Conservation (phyloP, 2,329 filamentous ascomycete genomes). For the Pseudogymnoascus sp. region DNA sequence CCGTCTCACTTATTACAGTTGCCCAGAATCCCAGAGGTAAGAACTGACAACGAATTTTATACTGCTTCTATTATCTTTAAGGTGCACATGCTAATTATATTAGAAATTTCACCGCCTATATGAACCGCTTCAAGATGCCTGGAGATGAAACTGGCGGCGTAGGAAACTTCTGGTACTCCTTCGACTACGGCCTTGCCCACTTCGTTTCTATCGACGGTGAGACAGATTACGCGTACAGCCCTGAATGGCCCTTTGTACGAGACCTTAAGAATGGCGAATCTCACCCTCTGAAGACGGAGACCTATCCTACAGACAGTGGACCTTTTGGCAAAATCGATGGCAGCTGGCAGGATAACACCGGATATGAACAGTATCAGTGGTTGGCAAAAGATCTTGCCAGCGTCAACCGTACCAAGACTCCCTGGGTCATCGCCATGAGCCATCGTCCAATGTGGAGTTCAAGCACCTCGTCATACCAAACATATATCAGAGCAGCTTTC, state of each 20-base stretch:
- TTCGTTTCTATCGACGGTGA: conserved; percentile 41
- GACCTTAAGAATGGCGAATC: conserved; percentile 36
- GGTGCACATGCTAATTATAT: not conserved
- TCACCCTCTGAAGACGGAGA: conserved; percentile 34
- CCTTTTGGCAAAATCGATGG: conserved; percentile 39
- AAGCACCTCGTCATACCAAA: conserved; percentile 37
- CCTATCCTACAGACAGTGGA: conserved; percentile 40
- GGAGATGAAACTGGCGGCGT: conserved; percentile 40
- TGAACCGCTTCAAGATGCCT: conserved; percentile 45
- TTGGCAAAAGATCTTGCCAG: conserved; percentile 28
- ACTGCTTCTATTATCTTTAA: not conserved
- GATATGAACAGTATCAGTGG: conserved; percentile 42
- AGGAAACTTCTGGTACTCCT: conserved; percentile 47
- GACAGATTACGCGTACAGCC: conserved; percentile 42
- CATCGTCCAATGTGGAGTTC: conserved; percentile 43
- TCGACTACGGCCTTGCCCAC: conserved; percentile 46
- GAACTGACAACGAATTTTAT: not conserved
- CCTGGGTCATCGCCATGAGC: conserved; percentile 32
- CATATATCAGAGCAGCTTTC: conserved; percentile 37
- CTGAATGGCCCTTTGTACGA: conserved; percentile 37
- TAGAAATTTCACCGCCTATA: conserved; percentile 43
- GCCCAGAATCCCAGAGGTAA: conserved; percentile 41
- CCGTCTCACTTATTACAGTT: conserved; percentile 42
- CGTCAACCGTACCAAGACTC: conserved; percentile 23
- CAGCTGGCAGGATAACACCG: conserved; percentile 33